These are phyloP conservation scores for Vicia faba DNA, from an alignment of 306 rosid species.

Conservation along the genomic window DNA sequence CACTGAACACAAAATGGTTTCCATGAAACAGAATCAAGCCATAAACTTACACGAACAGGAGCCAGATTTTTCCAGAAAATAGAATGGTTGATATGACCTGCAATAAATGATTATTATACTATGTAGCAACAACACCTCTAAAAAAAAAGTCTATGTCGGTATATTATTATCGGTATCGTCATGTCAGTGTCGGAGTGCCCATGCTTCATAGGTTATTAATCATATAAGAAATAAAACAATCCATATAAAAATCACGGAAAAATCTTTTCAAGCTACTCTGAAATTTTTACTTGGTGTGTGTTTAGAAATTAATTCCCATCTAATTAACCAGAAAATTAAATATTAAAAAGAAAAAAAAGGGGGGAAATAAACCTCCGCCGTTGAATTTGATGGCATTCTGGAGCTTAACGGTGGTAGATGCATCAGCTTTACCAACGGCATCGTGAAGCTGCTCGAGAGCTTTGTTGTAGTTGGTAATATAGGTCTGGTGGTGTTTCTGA, in stretches of 20 bases:
- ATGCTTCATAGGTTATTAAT: too few species aligned
- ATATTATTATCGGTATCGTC: too few species aligned
- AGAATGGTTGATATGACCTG: conserved; percentile 91
- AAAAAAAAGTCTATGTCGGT: too few species aligned
- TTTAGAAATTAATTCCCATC: too few species aligned
- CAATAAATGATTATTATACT: conserved; percentile 31
- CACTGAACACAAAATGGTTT: background rate
- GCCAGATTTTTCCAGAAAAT: conserved; percentile 82
- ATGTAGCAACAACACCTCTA: too few species aligned
- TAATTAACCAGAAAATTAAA: background rate
- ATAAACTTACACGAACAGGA: conserved; percentile 57
- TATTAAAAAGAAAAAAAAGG: background rate
- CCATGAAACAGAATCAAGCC: conserved; percentile 10
- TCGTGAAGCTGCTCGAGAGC: conserved; percentile 85
- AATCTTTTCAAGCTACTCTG: background rate
- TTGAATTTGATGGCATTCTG: conserved; percentile 87
- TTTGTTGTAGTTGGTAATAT: conserved; percentile 87
- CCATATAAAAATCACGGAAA: background rate
- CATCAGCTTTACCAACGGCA: conserved; percentile 61
- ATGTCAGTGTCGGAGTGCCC: too few species aligned
- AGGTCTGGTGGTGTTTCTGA: conserved; percentile 91
- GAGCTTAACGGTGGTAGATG: conserved; percentile 60
- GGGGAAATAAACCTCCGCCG: conserved; percentile 61
- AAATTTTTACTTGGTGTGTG: too few species aligned
- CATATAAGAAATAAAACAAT: conserved; percentile 1